phyloP scores from a whole-genome alignment of 2,329 filamentous ascomycete species.

The Cladosporium oxysporum region DNA sequence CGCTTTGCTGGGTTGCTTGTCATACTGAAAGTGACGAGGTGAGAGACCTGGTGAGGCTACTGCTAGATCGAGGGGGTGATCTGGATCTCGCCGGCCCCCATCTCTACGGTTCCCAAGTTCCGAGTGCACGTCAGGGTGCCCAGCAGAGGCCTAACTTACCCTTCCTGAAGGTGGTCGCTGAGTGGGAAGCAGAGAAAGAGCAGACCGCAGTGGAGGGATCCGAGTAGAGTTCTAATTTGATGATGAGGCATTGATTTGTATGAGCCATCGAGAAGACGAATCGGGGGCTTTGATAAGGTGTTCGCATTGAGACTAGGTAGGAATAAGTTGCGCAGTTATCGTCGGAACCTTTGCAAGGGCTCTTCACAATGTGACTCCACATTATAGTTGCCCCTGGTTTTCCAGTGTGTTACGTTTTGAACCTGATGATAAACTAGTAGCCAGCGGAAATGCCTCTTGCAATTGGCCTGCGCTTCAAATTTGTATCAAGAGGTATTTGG shows the following conservation, averaged over 20 bases:
- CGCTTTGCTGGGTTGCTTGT: background rate
- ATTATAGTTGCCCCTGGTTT: background rate
- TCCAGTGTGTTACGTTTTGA: background rate
- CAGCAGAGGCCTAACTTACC: background rate
- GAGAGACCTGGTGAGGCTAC: background rate
- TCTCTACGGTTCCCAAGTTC: background rate
- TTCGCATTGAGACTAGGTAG: too few species aligned
- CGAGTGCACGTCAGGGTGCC: background rate
- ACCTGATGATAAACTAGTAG: too few species aligned
- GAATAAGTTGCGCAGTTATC: too few species aligned
- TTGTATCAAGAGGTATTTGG: too few species aligned
- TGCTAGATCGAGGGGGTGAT: background rate
- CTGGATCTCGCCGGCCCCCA: background rate
- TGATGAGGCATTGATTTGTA: too few species aligned
- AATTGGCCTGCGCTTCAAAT: too few species aligned
- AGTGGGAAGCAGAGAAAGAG: background rate
- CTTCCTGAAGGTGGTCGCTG: background rate
- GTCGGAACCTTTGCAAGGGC: background rate
- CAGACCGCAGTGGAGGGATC: too few species aligned
- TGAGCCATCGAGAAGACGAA: too few species aligned
- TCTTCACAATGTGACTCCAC: background rate
- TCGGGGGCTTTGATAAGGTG: too few species aligned
- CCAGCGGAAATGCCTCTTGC: too few species aligned
- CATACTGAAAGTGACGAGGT: background rate
- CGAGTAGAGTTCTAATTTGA: too few species aligned